These are phyloP conservation scores for Serendipita sp. DNA, from an alignment of 768 basidiomycete species.

Conservation along the genomic window DNA sequence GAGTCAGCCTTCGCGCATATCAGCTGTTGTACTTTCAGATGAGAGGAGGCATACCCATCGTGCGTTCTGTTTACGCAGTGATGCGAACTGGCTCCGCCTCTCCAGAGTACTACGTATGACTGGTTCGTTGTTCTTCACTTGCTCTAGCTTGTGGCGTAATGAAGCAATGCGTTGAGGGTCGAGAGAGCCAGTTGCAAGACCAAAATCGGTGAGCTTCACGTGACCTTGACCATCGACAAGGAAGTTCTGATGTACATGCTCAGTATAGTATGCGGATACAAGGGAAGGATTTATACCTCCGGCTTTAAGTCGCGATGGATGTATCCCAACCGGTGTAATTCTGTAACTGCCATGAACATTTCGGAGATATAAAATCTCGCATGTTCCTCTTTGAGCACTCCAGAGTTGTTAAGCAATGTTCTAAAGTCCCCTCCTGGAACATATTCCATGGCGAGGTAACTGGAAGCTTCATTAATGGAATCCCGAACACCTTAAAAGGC, in stretches of 20 bases:
- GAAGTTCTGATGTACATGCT: constrained; percentile 57
- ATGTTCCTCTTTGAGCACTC: constrained; percentile 93
- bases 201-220: constrained; percentile 96
- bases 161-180: constrained; percentile 92
- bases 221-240: constrained; percentile 90
- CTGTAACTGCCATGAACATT: constrained; percentile 91
- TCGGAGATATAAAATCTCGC: constrained; percentile 94
- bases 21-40: not conserved
- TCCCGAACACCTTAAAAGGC: not conserved
- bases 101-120: constrained; percentile 87
- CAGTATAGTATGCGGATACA: not conserved
- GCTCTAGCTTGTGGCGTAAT: constrained; percentile 90
- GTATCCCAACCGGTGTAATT: constrained; percentile 93
- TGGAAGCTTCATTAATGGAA: not conserved
- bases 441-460: constrained; percentile 96
- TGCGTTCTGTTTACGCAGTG: constrained; percentile 76
- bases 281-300: constrained; percentile 51
- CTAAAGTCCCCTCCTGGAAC: constrained; percentile 98
- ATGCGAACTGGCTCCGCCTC: constrained; percentile 85
- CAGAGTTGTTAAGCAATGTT: constrained; percentile 93
- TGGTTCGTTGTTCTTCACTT: constrained; percentile 86
- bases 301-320: constrained; percentile 98
- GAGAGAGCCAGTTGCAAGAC: constrained; percentile 88
- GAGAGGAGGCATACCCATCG: constrained; percentile 35
- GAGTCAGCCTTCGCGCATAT: constrained; percentile 56